phyloP scores from a whole-genome alignment of 2,329 filamentous ascomycete genomes.

The Colletotrichum sp. region DNA sequence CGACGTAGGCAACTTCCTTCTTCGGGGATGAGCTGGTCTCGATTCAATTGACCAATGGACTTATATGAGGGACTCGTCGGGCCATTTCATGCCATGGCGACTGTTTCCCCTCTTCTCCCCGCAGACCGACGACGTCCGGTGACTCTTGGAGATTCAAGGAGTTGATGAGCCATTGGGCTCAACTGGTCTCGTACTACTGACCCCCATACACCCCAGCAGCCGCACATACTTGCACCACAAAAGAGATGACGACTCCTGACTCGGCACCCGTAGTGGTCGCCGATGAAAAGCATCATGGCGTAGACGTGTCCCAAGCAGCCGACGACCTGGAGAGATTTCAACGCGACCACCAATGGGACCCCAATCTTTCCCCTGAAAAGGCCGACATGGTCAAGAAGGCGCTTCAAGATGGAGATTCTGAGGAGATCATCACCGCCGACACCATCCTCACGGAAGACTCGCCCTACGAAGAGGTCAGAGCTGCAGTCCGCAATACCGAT shows the following conservation, averaged over 20 bases:
- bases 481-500: constrained; percentile 18
- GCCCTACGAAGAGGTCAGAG: constrained; percentile 36
- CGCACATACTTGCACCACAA: not conserved
- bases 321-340: constrained; percentile 32
- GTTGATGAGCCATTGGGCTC: not conserved
- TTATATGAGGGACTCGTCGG: not conserved
- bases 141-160: not conserved
- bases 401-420: constrained; percentile 32
- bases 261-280: too few relatives aligned
- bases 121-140: not conserved
- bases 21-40: not conserved
- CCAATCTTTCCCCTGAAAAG: constrained; percentile 37
- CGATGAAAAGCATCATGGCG: not conserved
- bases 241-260: not conserved
- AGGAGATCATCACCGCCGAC: constrained; percentile 35
- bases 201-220: not conserved
- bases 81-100: not conserved
- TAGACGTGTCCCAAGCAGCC: not conserved
- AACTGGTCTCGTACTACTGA: not conserved
- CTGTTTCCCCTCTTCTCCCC: not conserved
- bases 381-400: constrained; percentile 34
- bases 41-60: not conserved
- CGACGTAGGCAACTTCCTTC: not conserved
- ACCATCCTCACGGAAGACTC: constrained; percentile 38
- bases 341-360: constrained; percentile 37